Base-by-base conservation (phyloP, 441 rosid species). In the Bruguiera hainesii region DNA sequence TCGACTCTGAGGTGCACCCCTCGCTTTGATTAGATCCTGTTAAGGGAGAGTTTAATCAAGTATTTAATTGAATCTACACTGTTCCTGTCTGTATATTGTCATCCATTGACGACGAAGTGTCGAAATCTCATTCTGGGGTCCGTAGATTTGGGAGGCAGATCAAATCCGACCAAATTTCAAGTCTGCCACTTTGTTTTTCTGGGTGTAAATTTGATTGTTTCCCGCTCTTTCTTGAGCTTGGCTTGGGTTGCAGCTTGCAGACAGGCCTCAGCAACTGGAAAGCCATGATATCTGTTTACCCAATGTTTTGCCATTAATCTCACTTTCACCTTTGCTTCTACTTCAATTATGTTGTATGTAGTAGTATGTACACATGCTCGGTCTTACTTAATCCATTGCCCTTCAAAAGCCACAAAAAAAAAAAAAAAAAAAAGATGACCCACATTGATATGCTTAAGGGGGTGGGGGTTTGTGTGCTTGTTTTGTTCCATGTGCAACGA, bases 401-500 rank as follows among this genome's bases (percentile, higher is more conserved):
- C 16, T 26, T 26, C 1, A 26, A 26, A 2, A 26, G 26, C 26
- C 26, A 26, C 1, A 26, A 26, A 3, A 13, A 42, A 37, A 26
- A 26, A 26, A 13, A 13, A 39, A 37, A 2, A 37, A 9, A 37
- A 37, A 13, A 42, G 26, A 1, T 26, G 26, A 13, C 18, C 16
- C 18, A 11, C 18, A 11, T 42, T 11, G 16, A 13, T 42, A 39
- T 21, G 39, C 31, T 28, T 8, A 18, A 19, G 33, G 3, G 58
- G 39, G 61, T 63, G 73, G 72, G 72, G 63, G 65, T 57, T 59
- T 33, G 6, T 46, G 16, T 61, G 48, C 39, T 26, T 7, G 61
- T 62, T 20, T 33, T 59, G 52, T 57, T 62, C 39, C 61, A 7
- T 61, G 56, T 71, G 37, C 35, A 42, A 57, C 49, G 37, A 37